A percentile compares a stretch with the other conserved stretches of the same genome.
phyloP scores from a whole-genome alignment of 805 yeast species.

The Monosporozyma unispora region DNA sequence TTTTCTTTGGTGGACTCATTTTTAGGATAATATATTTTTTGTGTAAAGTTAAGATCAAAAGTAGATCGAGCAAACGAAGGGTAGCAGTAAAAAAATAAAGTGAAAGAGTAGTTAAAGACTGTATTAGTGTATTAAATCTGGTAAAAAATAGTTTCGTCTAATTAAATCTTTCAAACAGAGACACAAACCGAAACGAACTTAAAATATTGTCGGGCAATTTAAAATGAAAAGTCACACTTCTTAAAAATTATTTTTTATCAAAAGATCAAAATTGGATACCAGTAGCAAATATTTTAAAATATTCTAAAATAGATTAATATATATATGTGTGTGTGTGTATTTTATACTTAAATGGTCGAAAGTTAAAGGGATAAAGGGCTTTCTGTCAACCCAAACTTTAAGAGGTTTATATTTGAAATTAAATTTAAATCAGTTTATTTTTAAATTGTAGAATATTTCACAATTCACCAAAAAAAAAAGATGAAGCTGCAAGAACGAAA shows the following conservation, averaged over 20 bases:
- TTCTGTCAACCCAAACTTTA: neutral
- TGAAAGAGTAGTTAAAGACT: too few species aligned
- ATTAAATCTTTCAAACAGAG: too few species aligned
- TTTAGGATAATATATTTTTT: too few species aligned
- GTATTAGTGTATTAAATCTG: too few species aligned
- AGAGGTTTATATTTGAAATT: neutral
- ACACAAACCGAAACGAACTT: neutral
- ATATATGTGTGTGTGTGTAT: neutral
- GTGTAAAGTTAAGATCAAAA: too few species aligned
- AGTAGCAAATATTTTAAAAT: too few species aligned
- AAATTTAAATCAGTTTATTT: neutral
- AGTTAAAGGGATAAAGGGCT: neutral
- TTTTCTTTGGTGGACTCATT: neutral
- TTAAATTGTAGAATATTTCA: neutral
- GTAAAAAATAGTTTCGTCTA: too few species aligned
- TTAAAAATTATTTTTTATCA: neutral
- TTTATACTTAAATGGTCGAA: neutral
- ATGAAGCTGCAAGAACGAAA: neutral
- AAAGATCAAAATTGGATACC: neutral
- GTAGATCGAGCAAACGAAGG: too few species aligned
- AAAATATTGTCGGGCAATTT: neutral
- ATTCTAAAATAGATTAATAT: neutral
- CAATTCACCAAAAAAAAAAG: neutral
- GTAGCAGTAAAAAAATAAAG: neutral
- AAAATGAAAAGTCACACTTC: neutral